Conservation (phyloP, 805 yeast genomes). For the Candida schatavii region DNA sequence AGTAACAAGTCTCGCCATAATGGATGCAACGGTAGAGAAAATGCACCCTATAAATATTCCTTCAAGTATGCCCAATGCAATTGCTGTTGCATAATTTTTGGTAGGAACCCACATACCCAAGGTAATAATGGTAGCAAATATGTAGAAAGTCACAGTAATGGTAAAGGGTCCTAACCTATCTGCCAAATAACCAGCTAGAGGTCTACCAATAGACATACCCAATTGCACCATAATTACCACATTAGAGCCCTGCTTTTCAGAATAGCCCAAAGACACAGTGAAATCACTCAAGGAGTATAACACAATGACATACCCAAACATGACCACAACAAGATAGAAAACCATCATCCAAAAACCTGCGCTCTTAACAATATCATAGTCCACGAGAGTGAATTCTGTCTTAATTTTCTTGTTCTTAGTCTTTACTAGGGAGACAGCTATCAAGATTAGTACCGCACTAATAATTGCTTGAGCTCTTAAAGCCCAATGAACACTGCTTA, state of each 20-base stretch:
- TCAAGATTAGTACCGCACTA: constrained; percentile 24
- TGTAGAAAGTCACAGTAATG: constrained; percentile 27
- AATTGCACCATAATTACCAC: constrained; percentile 62
- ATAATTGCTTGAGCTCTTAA: constrained; percentile 47
- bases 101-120: constrained; percentile 48
- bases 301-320: constrained; percentile 60
- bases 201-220: constrained; percentile 57
- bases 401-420: constrained; percentile 15
- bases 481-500: constrained; percentile 46
- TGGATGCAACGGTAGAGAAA: constrained; percentile 54
- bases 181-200: constrained; percentile 48
- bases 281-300: constrained; percentile 59
- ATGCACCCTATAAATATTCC: constrained; percentile 63
- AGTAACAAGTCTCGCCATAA: constrained; percentile 53
- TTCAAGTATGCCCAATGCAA: constrained; percentile 48
- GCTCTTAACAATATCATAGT: constrained; percentile 32
- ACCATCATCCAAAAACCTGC: constrained; percentile 43
- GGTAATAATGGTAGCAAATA: constrained; percentile 24
- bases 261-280: constrained; percentile 58
- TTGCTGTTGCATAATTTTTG: constrained; percentile 52
- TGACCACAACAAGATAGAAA: constrained; percentile 44
- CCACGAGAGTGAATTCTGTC: constrained; percentile 34
- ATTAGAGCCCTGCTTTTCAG: constrained; percentile 51
- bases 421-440: constrained; percentile 19
- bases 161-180: constrained; percentile 55